These are phyloP conservation scores for Yamadazyma jaroonii DNA, from an alignment of 1,139 yeast genomes.

Conservation along the genomic window DNA sequence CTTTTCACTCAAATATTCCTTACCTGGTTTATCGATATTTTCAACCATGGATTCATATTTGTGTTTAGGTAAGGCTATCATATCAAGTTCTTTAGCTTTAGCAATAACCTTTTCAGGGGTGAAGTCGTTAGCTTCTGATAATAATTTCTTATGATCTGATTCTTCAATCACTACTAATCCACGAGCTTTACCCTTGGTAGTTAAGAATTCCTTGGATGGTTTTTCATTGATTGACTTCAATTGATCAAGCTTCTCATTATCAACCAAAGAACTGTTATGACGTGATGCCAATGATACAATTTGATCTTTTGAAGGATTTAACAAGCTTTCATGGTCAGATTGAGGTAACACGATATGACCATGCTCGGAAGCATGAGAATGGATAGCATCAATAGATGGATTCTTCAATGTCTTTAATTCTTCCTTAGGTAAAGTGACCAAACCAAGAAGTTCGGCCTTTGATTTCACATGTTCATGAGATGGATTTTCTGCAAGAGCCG, in stretches of 20 bases:
- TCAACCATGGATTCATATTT: slow-evolving; percentile 20
- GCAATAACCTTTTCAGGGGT: slow-evolving; percentile 23
- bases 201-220: slow-evolving; percentile 24
- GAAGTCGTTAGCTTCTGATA: slow-evolving; percentile 26
- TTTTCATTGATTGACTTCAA: slow-evolving; percentile 16
- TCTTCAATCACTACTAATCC: slow-evolving; percentile 24
- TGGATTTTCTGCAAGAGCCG: slow-evolving; percentile 19
- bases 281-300: slow-evolving; percentile 12
- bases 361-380: slow-evolving; percentile 14
- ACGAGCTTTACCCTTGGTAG: slow-evolving; percentile 16
- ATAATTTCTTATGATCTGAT: slow-evolving; percentile 23
- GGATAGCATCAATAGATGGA: slow-evolving; percentile 22
- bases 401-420: slow-evolving; percentile 13
- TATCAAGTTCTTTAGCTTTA: slow-evolving; percentile 22
- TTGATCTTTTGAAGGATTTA: slow-evolving; percentile 13
- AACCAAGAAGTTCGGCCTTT: slow-evolving; percentile 16
- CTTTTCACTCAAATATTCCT: slow-evolving; percentile 28
- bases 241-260: slow-evolving; percentile 11
- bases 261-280: slow-evolving; percentile 8
- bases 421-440: slow-evolving; percentile 5
- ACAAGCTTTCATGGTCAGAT: slow-evolving; percentile 6
- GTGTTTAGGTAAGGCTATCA: slow-evolving; percentile 22
- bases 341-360: slow-evolving; percentile 7
- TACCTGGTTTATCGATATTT: slow-evolving; percentile 20
- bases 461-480: slow-evolving; percentile 20